Percentiles rank a stretch among this genome's conserved stretches.
phyloP scores from a whole-genome alignment of 108 stramenopile species.

The Stephanodiscus triporus region DNA sequence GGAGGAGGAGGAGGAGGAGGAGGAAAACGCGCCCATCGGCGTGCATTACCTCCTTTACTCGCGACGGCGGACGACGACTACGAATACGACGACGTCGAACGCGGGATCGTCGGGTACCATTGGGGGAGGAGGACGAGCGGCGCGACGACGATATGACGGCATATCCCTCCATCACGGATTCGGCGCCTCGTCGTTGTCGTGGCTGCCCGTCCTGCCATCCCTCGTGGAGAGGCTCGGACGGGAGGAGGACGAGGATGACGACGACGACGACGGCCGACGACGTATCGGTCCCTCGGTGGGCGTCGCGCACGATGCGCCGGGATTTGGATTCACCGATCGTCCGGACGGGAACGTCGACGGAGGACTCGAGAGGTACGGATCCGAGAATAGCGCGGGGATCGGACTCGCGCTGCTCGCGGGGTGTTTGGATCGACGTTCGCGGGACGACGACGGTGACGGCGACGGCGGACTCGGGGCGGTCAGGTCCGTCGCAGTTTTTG shows the following conservation, averaged over 20 bases:
- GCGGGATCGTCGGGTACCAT: neutral
- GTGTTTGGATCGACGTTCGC: neutral
- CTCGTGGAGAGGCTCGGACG: constrained; percentile 48
- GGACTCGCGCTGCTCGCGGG: constrained; percentile 39
- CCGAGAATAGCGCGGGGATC: constrained; percentile 54
- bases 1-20: neutral
- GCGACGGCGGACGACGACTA: constrained; percentile 14
- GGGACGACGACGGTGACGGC: neutral
- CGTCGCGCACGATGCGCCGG: constrained; percentile 78
- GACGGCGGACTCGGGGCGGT: constrained; percentile 8
- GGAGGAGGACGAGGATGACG: too few relatives aligned
- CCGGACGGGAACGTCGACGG: constrained; percentile 30
- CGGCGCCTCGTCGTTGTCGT: constrained; percentile 83
- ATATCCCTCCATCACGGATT: constrained; percentile 84
- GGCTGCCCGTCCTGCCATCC: constrained; percentile 66
- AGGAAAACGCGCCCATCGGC: constrained; percentile 34
- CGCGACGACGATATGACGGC: constrained; percentile 33
- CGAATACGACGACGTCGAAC: constrained; percentile 8
- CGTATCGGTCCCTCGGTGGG: constrained; percentile 45
- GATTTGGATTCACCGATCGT: constrained; percentile 88
- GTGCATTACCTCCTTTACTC: constrained; percentile 61
- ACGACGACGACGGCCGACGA: too few relatives aligned
- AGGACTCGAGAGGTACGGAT: constrained; percentile 45
- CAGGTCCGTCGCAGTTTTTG: constrained; percentile 62
- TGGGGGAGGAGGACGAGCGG: too few relatives aligned